Evolutionary conservation across 2,329 filamentous ascomycete genomes (phyloP).

Genomic region (Xylariaceae sp.): DNA sequence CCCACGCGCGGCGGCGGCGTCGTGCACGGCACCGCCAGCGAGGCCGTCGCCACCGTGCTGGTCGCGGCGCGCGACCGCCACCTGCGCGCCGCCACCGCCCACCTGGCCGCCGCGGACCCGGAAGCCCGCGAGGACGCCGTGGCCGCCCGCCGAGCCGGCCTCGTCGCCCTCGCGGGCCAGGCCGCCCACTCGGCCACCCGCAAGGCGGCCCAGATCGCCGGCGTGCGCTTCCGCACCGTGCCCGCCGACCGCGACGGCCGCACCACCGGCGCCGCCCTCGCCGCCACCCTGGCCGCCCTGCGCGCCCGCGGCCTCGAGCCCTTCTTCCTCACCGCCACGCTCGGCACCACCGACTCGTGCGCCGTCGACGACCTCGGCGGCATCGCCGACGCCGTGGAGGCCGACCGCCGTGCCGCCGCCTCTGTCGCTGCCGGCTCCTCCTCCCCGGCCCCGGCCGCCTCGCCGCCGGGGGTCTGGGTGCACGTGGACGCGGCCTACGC

Average conservation of each 20-base stretch:
- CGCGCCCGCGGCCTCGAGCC: conserved; percentile 66
- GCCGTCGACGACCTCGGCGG: conserved; percentile 74
- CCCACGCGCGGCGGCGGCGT: conserved; percentile 74
- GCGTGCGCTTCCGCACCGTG: conserved; percentile 71
- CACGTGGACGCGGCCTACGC: conserved; percentile 94
- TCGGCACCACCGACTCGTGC: conserved; percentile 85
- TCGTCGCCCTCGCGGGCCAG: conserved; percentile 76
- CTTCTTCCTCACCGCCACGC: conserved; percentile 76
- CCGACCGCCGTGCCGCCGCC: conserved; percentile 16
- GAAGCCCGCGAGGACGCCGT: conserved; percentile 63
- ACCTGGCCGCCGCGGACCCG: conserved; percentile 31
- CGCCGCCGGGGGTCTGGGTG: conserved; percentile 63
- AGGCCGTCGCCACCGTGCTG: conserved; percentile 80
- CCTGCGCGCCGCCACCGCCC: conserved; percentile 51
- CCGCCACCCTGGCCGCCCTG: conserved; percentile 55
- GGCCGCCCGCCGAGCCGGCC: conserved; percentile 56
- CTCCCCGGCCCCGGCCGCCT: conserved; percentile 12
- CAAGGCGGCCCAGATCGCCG: conserved; percentile 80
- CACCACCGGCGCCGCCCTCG: conserved; percentile 59
- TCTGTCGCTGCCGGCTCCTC: conserved; percentile 3
- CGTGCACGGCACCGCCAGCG: conserved; percentile 87
- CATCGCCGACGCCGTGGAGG: conserved; percentile 47
- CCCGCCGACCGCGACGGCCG: conserved; percentile 58
- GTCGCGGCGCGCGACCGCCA: conserved; percentile 80
- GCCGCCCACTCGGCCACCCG: conserved; percentile 77